A percentile compares a stretch with the other conserved stretches of the same genome.
Evolutionary conservation across 73 alveolate genomes (phyloP).

Genomic region (Blepharisma stoltei): DNA sequence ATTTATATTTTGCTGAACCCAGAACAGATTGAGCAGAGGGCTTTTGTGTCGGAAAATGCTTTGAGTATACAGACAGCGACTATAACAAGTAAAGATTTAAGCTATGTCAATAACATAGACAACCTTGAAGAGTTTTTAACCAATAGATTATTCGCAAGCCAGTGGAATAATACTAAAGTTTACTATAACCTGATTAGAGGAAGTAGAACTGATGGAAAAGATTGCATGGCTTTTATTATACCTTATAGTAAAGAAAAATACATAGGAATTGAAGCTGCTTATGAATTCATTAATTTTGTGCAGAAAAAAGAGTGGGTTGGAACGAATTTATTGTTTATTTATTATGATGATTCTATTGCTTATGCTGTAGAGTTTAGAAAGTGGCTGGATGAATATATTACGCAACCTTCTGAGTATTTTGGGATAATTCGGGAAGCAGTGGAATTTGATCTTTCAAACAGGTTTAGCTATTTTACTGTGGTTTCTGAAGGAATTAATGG

Average conservation of each 20-base stretch:
- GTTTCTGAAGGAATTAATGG: slow-evolving; percentile 15
- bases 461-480: background rate
- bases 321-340: background rate
- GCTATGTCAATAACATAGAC: no score
- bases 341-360: background rate
- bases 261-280: background rate
- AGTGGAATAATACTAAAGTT: background rate
- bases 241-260: background rate
- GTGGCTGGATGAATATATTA: background rate
- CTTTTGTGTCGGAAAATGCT: background rate
- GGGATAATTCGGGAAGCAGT: background rate
- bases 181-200: background rate
- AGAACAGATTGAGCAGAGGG: background rate
- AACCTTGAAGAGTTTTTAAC: no score
- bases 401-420: background rate
- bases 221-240: slow-evolving; percentile 3
- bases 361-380: background rate
- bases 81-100: no score
- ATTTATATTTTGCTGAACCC: background rate
- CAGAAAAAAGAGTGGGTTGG: slow-evolving; percentile 13
- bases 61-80: background rate
- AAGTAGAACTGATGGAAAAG: slow-evolving; percentile 20
- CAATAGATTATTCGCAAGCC: no score
- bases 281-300: background rate
- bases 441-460: slow-evolving; percentile 4